These are phyloP conservation scores for Oryza coarctata DNA, from an alignment of 176 grass and related monocot species.

Conservation along the genomic window DNA sequence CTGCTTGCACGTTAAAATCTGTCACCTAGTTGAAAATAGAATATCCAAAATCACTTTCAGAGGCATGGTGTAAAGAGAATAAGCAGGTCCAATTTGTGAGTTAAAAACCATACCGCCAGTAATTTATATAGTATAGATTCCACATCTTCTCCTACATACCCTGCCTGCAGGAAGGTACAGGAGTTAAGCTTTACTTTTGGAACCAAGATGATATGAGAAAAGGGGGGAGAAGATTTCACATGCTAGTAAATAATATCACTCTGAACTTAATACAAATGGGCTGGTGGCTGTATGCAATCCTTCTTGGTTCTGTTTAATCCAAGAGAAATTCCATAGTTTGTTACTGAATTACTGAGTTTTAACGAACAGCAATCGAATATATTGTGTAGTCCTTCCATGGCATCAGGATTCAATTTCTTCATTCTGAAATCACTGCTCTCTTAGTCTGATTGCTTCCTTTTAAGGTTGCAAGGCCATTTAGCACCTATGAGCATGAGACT, in stretches of 20 bases:
- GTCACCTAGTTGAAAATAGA: conserved; percentile 70
- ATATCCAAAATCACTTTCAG: conserved; percentile 27
- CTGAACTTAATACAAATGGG: not conserved
- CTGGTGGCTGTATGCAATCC: not conserved
- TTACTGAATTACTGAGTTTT: not conserved
- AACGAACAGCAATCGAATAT: not conserved
- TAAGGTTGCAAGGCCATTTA: not conserved
- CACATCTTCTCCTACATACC: conserved; percentile 99
- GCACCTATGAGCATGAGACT: not conserved
- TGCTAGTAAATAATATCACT: conserved; percentile 12
- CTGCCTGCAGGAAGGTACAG: conserved; percentile 67
- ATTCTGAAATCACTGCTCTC: not conserved
- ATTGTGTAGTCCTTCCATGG: not conserved
- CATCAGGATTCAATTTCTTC: not conserved
- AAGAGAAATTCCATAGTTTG: not conserved
- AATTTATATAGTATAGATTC: conserved; percentile 99
- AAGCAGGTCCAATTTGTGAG: not conserved
- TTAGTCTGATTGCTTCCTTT: not conserved
- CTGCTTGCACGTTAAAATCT: conserved; percentile 99
- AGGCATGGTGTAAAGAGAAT: conserved; percentile 12
- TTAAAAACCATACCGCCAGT: conserved; percentile 63
- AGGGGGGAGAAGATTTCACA: not conserved
- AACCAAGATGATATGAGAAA: not conserved
- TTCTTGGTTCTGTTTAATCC: not conserved
- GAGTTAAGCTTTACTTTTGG: conserved; percentile 25